Conservation (phyloP, 495 filamentous ascomycete species). For the Penicillium argentinense region DNA sequence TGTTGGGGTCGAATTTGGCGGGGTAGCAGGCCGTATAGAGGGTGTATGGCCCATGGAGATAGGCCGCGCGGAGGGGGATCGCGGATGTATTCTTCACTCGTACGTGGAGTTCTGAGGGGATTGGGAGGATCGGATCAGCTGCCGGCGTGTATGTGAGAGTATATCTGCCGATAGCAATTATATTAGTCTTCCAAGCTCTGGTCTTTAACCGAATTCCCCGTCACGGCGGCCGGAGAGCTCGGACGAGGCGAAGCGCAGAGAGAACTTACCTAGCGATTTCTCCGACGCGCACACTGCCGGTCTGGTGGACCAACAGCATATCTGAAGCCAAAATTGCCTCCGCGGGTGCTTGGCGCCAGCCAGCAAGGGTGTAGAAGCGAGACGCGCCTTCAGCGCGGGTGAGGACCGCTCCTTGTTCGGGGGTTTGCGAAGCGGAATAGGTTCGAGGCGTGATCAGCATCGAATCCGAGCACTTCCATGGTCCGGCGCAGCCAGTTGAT, state of each 20-base stretch:
- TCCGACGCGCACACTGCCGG: constrained; percentile 86
- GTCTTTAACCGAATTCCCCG: no score
- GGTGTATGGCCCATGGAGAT: constrained; percentile 93
- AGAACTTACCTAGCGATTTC: constrained; percentile 69
- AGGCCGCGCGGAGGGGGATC: constrained; percentile 87
- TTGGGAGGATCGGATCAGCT: constrained; percentile 80
- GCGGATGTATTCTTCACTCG: constrained; percentile 90
- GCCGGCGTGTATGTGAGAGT: constrained; percentile 93
- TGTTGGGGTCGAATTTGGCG: constrained; percentile 73
- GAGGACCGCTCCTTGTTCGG: constrained; percentile 30
- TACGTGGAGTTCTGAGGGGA: constrained; percentile 74
- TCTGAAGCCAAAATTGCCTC: constrained; percentile 25
- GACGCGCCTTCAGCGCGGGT: constrained; percentile 17
- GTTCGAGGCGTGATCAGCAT: constrained; percentile 53
- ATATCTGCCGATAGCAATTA: constrained; percentile 53
- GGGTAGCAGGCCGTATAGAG: constrained; percentile 84
- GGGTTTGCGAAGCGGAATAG: constrained; percentile 46
- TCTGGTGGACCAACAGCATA: constrained; percentile 90
- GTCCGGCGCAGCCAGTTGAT: background rate
- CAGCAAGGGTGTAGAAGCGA: constrained; percentile 36
- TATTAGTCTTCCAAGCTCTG: background rate
- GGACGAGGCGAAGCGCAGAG: no score
- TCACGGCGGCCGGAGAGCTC: no score
- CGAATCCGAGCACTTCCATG: constrained; percentile 28
- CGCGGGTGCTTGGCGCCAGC: constrained; percentile 36